phyloP scores from a whole-genome alignment of 352 stramenopile species.

The Globisporangium irregulare region DNA sequence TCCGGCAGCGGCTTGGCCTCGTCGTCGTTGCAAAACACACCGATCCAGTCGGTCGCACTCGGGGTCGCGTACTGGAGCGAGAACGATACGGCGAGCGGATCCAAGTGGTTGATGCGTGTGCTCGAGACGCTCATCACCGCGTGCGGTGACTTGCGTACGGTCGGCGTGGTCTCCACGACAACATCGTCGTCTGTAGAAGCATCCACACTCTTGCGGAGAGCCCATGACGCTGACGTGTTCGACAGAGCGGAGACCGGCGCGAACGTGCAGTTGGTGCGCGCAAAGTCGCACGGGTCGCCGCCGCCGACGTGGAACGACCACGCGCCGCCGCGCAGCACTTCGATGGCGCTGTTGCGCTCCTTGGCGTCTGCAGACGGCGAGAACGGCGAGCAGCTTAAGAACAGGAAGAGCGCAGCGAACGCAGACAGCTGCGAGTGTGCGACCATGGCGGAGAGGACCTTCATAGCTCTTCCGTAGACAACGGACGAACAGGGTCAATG shows the following conservation, averaged over 20 bases:
- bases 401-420: not conserved
- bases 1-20: conserved; percentile 9
- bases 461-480: not conserved
- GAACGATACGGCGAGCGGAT: conserved; percentile 15
- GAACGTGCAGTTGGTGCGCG: conserved; percentile 16
- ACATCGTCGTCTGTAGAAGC: not conserved
- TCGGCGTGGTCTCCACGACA: conserved; percentile 9
- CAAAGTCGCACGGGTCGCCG: conserved; percentile 8
- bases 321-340: conserved; percentile 12
- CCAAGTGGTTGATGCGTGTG: conserved; percentile 15
- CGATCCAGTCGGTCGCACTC: conserved; percentile 12
- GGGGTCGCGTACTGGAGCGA: conserved; percentile 14
- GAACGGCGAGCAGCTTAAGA: not conserved
- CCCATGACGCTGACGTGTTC: not conserved
- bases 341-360: conserved; percentile 6
- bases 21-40: conserved; percentile 19
- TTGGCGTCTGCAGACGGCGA: not conserved
- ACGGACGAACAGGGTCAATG: no score
- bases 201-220: not conserved
- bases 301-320: conserved; percentile 11
- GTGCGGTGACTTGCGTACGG: conserved; percentile 11
- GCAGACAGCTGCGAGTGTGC: not conserved
- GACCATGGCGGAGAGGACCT: not conserved
- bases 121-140: conserved; percentile 16
- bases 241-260: not conserved